Percentiles rank a stretch among this genome's conserved stretches.
phyloP scores from a whole-genome alignment of 805 yeast genomes.

The Teunomyces pallodes region DNA sequence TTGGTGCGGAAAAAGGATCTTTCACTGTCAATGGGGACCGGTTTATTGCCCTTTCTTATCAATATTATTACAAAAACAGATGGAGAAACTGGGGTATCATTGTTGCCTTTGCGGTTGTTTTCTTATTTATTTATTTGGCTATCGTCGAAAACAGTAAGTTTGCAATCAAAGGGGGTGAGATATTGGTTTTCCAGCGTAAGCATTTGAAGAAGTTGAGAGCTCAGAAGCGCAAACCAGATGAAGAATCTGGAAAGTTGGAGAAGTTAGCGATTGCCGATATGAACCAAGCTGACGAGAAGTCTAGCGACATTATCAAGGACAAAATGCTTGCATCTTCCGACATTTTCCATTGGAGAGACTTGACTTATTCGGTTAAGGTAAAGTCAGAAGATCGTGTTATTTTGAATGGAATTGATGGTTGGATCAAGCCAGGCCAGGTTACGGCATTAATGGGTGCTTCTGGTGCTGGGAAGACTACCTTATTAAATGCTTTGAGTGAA shows the following conservation, averaged over 20 bases:
- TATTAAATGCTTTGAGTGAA: conserved; percentile 52
- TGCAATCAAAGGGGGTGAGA: conserved; percentile 28
- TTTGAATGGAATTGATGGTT: conserved; percentile 33
- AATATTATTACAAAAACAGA: conserved; percentile 35
- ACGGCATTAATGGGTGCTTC: conserved; percentile 65
- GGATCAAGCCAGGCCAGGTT: conserved; percentile 48
- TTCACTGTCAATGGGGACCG: conserved; percentile 23
- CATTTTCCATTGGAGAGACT: conserved; percentile 21
- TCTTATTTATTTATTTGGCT: conserved; percentile 50
- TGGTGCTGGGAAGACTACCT: conserved; percentile 63
- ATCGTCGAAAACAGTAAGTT: conserved; percentile 47
- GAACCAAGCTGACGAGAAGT: conserved; percentile 4
- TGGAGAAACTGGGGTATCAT: conserved; percentile 30
- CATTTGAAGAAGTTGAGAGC: conserved; percentile 43
- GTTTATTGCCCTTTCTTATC: conserved; percentile 38
- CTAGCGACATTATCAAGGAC: conserved; percentile 5
- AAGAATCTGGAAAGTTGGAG: conserved; percentile 14
- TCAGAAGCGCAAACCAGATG: conserved; percentile 11
- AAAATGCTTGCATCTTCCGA: conserved; percentile 13
- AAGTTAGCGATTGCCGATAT: conserved; percentile 5
- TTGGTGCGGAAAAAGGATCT: conserved; percentile 20
- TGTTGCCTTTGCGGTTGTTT: conserved; percentile 51
- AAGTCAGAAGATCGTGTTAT: conserved; percentile 20
- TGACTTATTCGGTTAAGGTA: conserved; percentile 18
- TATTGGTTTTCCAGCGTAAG: conserved; percentile 52